Conservation (phyloP, 495 filamentous ascomycete species). For the Aspergillus sparsus region DNA sequence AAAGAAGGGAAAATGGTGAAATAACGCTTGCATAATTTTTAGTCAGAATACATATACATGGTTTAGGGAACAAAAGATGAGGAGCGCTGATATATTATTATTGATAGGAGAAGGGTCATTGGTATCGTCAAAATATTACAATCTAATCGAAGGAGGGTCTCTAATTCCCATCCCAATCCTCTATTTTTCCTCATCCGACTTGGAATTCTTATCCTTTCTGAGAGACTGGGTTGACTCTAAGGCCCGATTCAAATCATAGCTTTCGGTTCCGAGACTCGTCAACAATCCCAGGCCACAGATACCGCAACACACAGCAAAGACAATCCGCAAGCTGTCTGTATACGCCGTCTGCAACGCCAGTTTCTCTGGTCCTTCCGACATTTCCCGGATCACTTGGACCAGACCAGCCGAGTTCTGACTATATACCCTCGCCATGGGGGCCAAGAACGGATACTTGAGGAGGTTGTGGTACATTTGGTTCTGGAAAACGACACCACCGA, state of each 20-base stretch:
- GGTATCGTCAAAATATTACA: no score
- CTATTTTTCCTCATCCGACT: constrained; percentile 1
- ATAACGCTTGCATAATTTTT: no score
- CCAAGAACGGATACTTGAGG: constrained; percentile 42
- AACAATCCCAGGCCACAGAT: constrained; percentile 52
- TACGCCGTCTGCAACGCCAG: constrained; percentile 52
- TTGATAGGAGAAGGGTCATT: no score
- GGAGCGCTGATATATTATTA: no score
- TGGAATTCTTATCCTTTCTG: constrained; percentile 7
- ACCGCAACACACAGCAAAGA: constrained; percentile 59
- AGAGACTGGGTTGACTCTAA: constrained; percentile 51
- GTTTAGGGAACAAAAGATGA: no score
- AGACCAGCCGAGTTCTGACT: constrained; percentile 59
- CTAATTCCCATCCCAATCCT: no score
- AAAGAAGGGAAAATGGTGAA: no score
- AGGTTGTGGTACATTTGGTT: constrained; percentile 57
- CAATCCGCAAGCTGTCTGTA: constrained; percentile 55
- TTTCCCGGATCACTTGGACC: constrained; percentile 57
- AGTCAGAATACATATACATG: no score
- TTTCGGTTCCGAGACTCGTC: constrained; percentile 52
- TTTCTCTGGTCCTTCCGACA: constrained; percentile 47
- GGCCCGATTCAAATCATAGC: constrained; percentile 55
- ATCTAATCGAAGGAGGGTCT: no score
- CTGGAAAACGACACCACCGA: constrained; percentile 63
- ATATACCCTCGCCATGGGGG: constrained; percentile 48